Conservation (phyloP, 1,139 yeast genomes). For the Yamadazyma dendronema region DNA sequence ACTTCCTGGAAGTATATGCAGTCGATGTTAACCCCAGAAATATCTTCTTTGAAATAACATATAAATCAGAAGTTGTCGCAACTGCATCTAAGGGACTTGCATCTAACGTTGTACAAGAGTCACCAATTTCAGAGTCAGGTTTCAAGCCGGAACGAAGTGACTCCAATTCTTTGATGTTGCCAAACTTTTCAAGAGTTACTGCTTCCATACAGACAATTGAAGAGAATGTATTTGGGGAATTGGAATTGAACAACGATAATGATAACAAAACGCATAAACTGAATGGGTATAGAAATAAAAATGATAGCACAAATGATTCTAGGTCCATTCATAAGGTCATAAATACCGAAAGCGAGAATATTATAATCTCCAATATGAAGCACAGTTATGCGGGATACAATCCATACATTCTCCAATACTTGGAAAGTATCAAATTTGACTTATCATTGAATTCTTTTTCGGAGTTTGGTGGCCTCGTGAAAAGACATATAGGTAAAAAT, state of each 20-base stretch:
- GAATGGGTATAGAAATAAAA: constrained; percentile 6
- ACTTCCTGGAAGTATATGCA: constrained; percentile 15
- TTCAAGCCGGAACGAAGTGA: constrained; percentile 12
- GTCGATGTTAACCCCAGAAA: constrained; percentile 50
- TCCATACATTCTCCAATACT: constrained; percentile 57
- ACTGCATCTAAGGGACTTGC: constrained; percentile 14
- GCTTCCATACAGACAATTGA: constrained; percentile 59
- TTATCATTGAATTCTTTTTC: constrained; percentile 59
- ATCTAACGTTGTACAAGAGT: constrained; percentile 8
- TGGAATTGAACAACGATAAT: constrained; percentile 29
- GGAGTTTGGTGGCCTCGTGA: constrained; percentile 57
- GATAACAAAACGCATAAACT: neutral
- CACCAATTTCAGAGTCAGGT: constrained; percentile 1
- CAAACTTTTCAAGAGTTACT: constrained; percentile 30
- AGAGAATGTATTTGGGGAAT: constrained; percentile 63
- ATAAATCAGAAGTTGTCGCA: constrained; percentile 42
- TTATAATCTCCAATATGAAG: constrained; percentile 37
- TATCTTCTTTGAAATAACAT: constrained; percentile 62
- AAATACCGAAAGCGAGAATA: constrained; percentile 32
- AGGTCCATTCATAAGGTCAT: constrained; percentile 30
- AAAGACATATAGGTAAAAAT: constrained; percentile 8
- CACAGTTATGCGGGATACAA: constrained; percentile 70
- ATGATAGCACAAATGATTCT: constrained; percentile 14
- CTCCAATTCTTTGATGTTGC: constrained; percentile 28
- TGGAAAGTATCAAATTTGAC: constrained; percentile 52